These are phyloP conservation scores for Ministeria vibrans DNA, from an alignment of 78 protist genomes.

Conservation along the genomic window DNA sequence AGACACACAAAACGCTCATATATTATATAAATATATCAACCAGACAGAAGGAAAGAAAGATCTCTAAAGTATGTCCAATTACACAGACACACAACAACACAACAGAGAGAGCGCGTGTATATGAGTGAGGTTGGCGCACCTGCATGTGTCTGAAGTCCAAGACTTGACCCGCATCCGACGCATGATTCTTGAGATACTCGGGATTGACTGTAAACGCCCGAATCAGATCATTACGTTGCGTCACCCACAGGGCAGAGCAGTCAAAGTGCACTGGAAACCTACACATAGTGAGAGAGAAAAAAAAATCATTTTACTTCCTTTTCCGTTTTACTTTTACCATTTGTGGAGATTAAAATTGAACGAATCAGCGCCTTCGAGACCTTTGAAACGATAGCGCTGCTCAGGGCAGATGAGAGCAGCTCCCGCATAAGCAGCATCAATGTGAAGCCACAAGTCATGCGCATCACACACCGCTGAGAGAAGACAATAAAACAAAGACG, in stretches of 20 bases:
- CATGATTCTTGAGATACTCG: slow-evolving; percentile 13
- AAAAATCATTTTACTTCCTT: not conserved
- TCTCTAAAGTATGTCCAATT: too few relatives aligned
- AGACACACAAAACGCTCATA: too few relatives aligned
- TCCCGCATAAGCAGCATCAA: slow-evolving; percentile 52
- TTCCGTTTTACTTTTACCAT: too few relatives aligned
- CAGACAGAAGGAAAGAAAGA: too few relatives aligned
- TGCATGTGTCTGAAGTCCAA: slow-evolving; percentile 38
- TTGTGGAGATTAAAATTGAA: slow-evolving; percentile 40
- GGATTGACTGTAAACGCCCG: not conserved
- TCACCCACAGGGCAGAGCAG: slow-evolving; percentile 28
- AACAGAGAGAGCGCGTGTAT: too few relatives aligned
- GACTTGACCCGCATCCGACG: slow-evolving; percentile 7
- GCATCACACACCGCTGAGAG: not conserved
- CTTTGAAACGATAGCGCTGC: not conserved
- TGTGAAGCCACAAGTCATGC: slow-evolving; percentile 41
- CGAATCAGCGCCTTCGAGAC: slow-evolving; percentile 4
- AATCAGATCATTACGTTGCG: slow-evolving; percentile 5
- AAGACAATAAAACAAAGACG: too few relatives aligned
- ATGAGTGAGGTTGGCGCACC: too few relatives aligned
- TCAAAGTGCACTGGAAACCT: slow-evolving; percentile 38
- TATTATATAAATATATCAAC: too few relatives aligned
- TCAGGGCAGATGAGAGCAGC: slow-evolving; percentile 38
- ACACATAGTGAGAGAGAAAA: too few relatives aligned
- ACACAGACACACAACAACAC: too few relatives aligned